These are phyloP conservation scores for Grigorovia yakushimaensis DNA, from an alignment of 805 yeast genomes.

Conservation along the genomic window DNA sequence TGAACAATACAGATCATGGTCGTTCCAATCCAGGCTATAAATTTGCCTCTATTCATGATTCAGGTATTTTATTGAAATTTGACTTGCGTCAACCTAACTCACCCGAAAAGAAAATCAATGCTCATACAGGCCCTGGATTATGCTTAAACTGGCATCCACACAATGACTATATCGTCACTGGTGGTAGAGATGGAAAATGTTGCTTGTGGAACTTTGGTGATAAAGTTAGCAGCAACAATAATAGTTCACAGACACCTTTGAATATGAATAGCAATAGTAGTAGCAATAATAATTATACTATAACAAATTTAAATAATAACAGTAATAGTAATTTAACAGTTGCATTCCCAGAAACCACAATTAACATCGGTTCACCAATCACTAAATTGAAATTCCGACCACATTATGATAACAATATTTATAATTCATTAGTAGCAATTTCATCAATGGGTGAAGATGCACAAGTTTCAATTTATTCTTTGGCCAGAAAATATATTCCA, in stretches of 20 bases:
- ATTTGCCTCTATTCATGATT: conserved; percentile 76
- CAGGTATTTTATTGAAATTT: conserved; percentile 79
- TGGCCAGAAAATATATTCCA: conserved; percentile 67
- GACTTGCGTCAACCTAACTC: conserved; percentile 63
- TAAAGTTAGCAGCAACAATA: not conserved
- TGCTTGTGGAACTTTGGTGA: conserved; percentile 30
- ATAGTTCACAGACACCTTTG: not conserved
- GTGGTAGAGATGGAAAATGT: conserved; percentile 73
- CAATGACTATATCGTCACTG: conserved; percentile 71
- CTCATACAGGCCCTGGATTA: conserved; percentile 87
- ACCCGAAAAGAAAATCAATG: conserved; percentile 65
- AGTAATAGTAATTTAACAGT: conserved; percentile 8
- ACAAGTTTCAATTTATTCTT: conserved; percentile 56
- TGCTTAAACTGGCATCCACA: conserved; percentile 85
- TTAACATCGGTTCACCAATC: conserved; percentile 70
- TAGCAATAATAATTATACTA: not conserved
- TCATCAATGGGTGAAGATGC: conserved; percentile 65
- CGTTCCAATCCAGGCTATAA: conserved; percentile 34
- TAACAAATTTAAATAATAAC: not conserved
- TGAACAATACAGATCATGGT: conserved; percentile 1
- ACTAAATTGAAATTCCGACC: conserved; percentile 38
- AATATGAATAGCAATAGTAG: not conserved
- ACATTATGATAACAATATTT: conserved; percentile 27
- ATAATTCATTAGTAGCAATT: conserved; percentile 60
- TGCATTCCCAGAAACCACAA: conserved; percentile 54